Percentiles rank a stretch among this genome's conserved stretches.
Evolutionary conservation across 179 eudicot species (phyloP).

Genomic region (Pouteria campechiana): DNA sequence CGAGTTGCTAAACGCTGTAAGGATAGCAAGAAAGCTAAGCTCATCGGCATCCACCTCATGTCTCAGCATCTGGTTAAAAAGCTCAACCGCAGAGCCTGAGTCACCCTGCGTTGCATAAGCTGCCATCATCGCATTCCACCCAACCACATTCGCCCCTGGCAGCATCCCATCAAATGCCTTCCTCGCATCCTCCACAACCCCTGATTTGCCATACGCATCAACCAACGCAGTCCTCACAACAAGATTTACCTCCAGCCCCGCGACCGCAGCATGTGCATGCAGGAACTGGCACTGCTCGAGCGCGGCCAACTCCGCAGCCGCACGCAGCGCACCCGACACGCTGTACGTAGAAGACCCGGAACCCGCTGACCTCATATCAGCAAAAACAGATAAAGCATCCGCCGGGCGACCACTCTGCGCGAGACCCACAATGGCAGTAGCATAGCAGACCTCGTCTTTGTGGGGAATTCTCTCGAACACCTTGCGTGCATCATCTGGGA

Average conservation of each 20-base stretch:
- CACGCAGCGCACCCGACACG: conserved; percentile 44
- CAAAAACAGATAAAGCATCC: conserved; percentile 34
- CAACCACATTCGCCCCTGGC: conserved; percentile 24
- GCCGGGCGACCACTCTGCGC: conserved; percentile 30
- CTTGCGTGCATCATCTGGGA: conserved; percentile 23
- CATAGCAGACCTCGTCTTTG: conserved; percentile 39
- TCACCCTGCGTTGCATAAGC: conserved; percentile 55
- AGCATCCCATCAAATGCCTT: conserved; percentile 33
- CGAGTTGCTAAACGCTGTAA: conserved; percentile 41
- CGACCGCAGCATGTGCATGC: conserved; percentile 38
- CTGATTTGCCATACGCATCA: conserved; percentile 58
- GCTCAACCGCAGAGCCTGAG: conserved; percentile 20
- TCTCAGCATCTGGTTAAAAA: conserved; percentile 23
- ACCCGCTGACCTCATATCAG: conserved; percentile 30
- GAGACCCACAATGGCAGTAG: conserved; percentile 47
- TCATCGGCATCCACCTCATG: conserved; percentile 35
- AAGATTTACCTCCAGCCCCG: conserved; percentile 25
- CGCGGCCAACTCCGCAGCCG: conserved; percentile 34
- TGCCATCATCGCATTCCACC: conserved; percentile 64
- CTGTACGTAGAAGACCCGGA: conserved; percentile 33
- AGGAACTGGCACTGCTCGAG: conserved; percentile 51
- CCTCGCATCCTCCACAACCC: conserved; percentile 45
- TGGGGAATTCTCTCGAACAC: conserved; percentile 51
- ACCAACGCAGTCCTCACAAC: conserved; percentile 47
- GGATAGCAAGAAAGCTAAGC: conserved; percentile 40